Percentiles rank a stretch among this genome's conserved stretches.
Evolutionary conservation across 768 basidiomycete species (phyloP).

Genomic region (Mycena metata): DNA sequence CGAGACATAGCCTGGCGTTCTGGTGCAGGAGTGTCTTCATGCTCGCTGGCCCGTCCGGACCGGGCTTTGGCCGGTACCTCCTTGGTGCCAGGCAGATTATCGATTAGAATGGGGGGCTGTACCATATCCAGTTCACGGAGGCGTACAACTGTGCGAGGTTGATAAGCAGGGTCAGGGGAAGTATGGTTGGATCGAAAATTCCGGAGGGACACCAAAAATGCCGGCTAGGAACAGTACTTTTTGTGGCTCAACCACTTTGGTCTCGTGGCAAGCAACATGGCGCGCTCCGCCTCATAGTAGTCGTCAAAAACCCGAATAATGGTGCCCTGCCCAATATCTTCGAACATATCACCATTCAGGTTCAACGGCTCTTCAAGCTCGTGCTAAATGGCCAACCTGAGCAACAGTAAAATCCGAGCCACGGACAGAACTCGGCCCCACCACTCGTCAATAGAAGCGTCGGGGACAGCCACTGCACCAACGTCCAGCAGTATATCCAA

Average conservation of each 20-base stretch:
- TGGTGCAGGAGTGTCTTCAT: slow-evolving; percentile 2
- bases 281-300: neutral
- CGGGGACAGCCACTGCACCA: neutral
- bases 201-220: neutral
- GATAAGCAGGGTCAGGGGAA: neutral
- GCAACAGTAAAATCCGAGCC: neutral
- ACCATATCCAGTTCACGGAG: too few species aligned
- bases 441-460: too few species aligned
- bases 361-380: slow-evolving; percentile 17
- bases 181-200: neutral
- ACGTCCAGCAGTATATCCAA: too few species aligned
- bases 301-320: neutral
- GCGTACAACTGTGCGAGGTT: neutral
- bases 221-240: neutral
- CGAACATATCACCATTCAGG: slow-evolving; percentile 8
- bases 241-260: slow-evolving; percentile 3
- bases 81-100: neutral
- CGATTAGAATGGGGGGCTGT: too few species aligned
- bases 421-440: slow-evolving; percentile 1
- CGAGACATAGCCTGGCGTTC: neutral
- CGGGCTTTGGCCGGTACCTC: neutral
- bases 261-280: slow-evolving; percentile 7
- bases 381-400: slow-evolving; percentile 17
- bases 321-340: neutral
- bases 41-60: neutral